These are phyloP conservation scores for Coemansia sp. DNA, from an alignment of 192 early-diverging fungal genomes.

Conservation along the genomic window DNA sequence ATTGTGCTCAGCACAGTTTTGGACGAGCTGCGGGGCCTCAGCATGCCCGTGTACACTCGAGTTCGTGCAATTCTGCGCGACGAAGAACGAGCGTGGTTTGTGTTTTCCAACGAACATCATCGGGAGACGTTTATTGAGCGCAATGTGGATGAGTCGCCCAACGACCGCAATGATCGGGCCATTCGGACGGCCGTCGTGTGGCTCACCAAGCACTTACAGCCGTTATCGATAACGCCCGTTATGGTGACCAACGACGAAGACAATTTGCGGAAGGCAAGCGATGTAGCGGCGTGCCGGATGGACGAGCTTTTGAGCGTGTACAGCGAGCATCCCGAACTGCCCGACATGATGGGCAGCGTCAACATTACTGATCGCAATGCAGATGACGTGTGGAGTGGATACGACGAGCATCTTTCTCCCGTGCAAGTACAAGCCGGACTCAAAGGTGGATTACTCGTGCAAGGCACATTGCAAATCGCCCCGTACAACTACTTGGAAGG, in stretches of 20 bases:
- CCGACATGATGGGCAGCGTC: constrained; percentile 80
- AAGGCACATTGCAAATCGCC: constrained; percentile 82
- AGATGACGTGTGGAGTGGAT: constrained; percentile 56
- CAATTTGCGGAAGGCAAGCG: constrained; percentile 72
- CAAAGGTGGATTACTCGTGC: constrained; percentile 74
- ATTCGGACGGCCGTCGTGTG: constrained; percentile 85
- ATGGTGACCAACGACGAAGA: constrained; percentile 89
- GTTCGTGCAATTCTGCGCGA: constrained; percentile 73
- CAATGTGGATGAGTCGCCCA: constrained; percentile 77
- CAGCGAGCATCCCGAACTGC: constrained; percentile 78
- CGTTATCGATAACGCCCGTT: constrained; percentile 58
- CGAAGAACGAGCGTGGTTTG: constrained; percentile 75
- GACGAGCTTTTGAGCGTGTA: constrained; percentile 74
- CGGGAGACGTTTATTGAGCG: constrained; percentile 86
- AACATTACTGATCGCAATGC: constrained; percentile 43
- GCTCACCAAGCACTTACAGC: constrained; percentile 75
- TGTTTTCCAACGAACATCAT: constrained; percentile 96
- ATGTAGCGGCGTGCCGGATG: constrained; percentile 69
- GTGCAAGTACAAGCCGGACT: constrained; percentile 82
- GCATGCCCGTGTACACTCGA: constrained; percentile 76
- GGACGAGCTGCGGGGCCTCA: constrained; percentile 86
- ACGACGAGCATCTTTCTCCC: constrained; percentile 70
- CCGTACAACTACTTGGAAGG: constrained; percentile 88
- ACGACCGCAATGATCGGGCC: constrained; percentile 94
- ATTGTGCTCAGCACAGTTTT: constrained; percentile 92